Base-by-base conservation (phyloP, 768 basidiomycete species). In the Crepidotus variabilis region DNA sequence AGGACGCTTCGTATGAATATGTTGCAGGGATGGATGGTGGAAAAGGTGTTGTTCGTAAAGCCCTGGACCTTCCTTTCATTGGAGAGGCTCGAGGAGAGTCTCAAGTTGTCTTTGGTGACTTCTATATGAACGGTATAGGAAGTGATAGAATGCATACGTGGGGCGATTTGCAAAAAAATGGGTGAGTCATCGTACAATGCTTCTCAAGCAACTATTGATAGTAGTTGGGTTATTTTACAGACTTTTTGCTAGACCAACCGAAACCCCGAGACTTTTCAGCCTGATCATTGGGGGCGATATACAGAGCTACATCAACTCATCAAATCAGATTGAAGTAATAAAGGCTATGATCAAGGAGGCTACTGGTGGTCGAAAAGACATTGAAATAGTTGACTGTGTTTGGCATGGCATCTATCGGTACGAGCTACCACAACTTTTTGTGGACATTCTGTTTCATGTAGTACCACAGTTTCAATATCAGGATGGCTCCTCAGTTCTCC, bases 21-120 rank as follows among this genome's bases (percentile, higher is more conserved):
- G 64, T 79, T 28, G 63, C 79, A 33, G 78, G 79, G 2, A 68
- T 74, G 0, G 79, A 80, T 60, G 78, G 78, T 13, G 78, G 74
- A 0, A 71, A 67, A 47, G 71, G 78, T 32, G 60, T 65, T 10
- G 72, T 78, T 4, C 65, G 79, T 50, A 77, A 78, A 48, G 59
- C 62, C 33, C 63, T 76, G 1, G 74, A 73, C 2, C 57, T 78
- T 6, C 55, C 67, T 2, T 78, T 79, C 48, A 46, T 74, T 11
- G 78, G 79, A 2, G 75, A 77, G 55, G 74, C 74, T 0, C 58
- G 65, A 14, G 62, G 67, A 8, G 66, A 74, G 39, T 65, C 63
- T 43, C 65, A 63, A 20, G 65, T 72, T 43, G 65, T 78, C 11
- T 65, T 72, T 14, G 78, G 76, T 2, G 77, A 79, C 61, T 70